phyloP scores from a whole-genome alignment of 75 land plant genomes.

The Pinus tabuliformis region DNA sequence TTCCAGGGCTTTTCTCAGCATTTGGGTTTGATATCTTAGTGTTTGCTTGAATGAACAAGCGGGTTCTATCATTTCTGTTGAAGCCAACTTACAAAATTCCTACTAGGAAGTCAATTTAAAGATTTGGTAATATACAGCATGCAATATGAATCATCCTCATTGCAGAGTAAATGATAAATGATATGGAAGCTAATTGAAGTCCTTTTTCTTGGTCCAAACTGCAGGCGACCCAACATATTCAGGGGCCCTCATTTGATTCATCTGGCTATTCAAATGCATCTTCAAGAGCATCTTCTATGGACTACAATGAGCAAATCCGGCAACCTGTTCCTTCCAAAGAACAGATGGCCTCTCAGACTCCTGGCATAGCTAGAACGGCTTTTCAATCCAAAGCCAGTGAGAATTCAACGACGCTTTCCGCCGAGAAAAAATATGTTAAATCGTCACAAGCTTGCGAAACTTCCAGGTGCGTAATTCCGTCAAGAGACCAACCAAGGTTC shows the following conservation, averaged over 20 bases:
- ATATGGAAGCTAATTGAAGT: background rate
- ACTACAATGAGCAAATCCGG: background rate
- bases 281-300: constrained; percentile 13
- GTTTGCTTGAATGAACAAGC: background rate
- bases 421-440: background rate
- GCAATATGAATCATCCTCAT: background rate
- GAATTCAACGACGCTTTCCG: background rate
- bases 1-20: background rate
- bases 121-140: background rate
- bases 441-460: constrained; percentile 1
- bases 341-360: background rate
- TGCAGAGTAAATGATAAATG: no score
- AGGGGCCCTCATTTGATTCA: background rate
- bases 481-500: background rate
- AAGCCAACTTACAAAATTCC: background rate
- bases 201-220: background rate
- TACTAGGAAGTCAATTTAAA: background rate
- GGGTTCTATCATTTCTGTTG: background rate
- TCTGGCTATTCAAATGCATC: constrained; percentile 2
- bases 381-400: constrained; percentile 5
- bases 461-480: background rate
- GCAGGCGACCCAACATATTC: constrained; percentile 3
- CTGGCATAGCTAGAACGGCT: background rate
- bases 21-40: background rate
- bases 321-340: constrained; percentile 5